Evolutionary conservation across 305 asterid species (phyloP).

Genomic region (Plantago lanceolata): DNA sequence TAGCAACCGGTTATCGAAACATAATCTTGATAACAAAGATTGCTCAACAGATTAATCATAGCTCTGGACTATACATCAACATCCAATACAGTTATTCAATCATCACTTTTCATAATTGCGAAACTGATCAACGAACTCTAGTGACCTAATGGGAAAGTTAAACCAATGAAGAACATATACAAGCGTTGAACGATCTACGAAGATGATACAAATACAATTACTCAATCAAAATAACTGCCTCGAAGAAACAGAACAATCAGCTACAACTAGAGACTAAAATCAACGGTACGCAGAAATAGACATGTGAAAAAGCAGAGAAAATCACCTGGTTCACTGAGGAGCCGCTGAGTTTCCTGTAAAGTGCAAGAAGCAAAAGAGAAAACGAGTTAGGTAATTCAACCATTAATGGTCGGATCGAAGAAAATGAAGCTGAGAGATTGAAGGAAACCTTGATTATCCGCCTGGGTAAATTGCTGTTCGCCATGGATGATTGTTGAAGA

Average conservation of each 20-base stretch:
- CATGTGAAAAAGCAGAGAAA: background rate
- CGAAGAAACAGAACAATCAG: background rate
- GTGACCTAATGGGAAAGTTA: too few species aligned
- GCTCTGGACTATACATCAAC: too few species aligned
- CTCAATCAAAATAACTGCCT: background rate
- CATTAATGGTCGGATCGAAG: slow-evolving; percentile 18
- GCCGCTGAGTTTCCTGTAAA: slow-evolving; percentile 71
- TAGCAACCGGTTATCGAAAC: too few species aligned
- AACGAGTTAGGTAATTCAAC: background rate
- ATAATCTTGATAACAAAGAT: too few species aligned
- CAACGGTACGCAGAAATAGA: background rate
- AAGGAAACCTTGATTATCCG: slow-evolving; percentile 63
- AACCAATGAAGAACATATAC: too few species aligned
- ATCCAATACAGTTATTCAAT: too few species aligned
- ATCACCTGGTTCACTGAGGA: slow-evolving; percentile 78
- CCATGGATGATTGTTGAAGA: slow-evolving; percentile 32
- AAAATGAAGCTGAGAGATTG: slow-evolving; percentile 28
- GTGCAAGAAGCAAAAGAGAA: slow-evolving; percentile 5
- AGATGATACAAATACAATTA: too few species aligned
- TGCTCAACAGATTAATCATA: too few species aligned
- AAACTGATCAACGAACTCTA: too few species aligned
- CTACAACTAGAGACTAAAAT: background rate
- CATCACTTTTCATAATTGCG: too few species aligned
- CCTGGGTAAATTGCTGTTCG: slow-evolving; percentile 66
- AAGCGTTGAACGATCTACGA: too few species aligned